phyloP scores from a whole-genome alignment of 2,329 filamentous ascomycete genomes.

The Ophiosphaerella korrae region DNA sequence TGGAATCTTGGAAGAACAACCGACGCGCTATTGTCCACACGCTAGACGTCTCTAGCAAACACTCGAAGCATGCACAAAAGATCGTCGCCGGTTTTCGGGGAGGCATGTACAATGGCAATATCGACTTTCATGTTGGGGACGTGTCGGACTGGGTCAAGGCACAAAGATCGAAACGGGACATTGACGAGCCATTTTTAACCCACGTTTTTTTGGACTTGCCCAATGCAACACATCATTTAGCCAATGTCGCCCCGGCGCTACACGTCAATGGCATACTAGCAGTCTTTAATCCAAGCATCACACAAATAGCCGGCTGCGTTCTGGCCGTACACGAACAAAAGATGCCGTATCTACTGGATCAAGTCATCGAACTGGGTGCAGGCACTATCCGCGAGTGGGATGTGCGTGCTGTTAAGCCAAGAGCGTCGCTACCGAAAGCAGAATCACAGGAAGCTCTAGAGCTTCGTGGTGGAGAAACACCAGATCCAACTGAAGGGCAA shows the following conservation, averaged over 20 bases:
- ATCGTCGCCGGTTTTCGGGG: slow-evolving; percentile 70
- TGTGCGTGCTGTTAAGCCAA: slow-evolving; percentile 58
- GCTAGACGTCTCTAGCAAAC: slow-evolving; percentile 67
- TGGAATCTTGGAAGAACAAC: slow-evolving; percentile 46
- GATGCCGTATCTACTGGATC: slow-evolving; percentile 64
- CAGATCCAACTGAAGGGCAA: slow-evolving; percentile 26
- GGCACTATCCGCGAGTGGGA: slow-evolving; percentile 68
- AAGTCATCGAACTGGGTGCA: slow-evolving; percentile 63
- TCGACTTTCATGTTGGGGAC: slow-evolving; percentile 75
- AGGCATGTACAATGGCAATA: slow-evolving; percentile 70
- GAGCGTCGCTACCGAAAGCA: slow-evolving; percentile 36
- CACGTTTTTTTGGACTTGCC: slow-evolving; percentile 78
- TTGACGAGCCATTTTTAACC: slow-evolving; percentile 65
- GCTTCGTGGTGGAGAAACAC: slow-evolving; percentile 9
- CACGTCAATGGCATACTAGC: slow-evolving; percentile 68
- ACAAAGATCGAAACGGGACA: slow-evolving; percentile 46
- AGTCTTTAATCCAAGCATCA: slow-evolving; percentile 78
- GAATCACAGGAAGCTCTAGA: slow-evolving; percentile 17
- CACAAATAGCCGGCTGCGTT: slow-evolving; percentile 72
- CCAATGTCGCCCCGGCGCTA: slow-evolving; percentile 61
- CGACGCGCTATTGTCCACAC: slow-evolving; percentile 76
- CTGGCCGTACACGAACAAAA: slow-evolving; percentile 58
- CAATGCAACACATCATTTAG: slow-evolving; percentile 60
- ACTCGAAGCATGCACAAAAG: slow-evolving; percentile 68
- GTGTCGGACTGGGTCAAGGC: slow-evolving; percentile 66